phyloP scores from a whole-genome alignment of 2,329 filamentous ascomycete species.

The Apiospora arundinis region DNA sequence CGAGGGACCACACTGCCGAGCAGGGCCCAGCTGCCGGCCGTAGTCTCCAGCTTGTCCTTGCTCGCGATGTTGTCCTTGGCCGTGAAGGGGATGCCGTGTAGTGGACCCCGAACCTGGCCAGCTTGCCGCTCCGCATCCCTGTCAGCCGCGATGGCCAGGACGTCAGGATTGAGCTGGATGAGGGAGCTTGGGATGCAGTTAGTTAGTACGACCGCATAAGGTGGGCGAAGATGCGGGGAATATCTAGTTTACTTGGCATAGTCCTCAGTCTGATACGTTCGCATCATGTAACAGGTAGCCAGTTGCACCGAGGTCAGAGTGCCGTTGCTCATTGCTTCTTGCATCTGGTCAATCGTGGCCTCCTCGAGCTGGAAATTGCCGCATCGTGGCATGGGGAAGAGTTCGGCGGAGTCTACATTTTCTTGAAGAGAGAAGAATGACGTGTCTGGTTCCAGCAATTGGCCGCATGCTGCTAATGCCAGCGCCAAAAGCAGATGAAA shows the following conservation, averaged over 20 bases:
- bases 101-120: slow-evolving; percentile 64
- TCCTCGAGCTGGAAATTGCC: slow-evolving; percentile 68
- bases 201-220: too few relatives aligned
- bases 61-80: slow-evolving; percentile 77
- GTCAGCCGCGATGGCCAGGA: slow-evolving; percentile 62
- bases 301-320: slow-evolving; percentile 64
- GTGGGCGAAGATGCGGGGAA: too few relatives aligned
- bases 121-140: slow-evolving; percentile 65
- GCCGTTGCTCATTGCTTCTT: slow-evolving; percentile 60
- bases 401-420: slow-evolving; percentile 43
- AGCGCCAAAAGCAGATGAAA: not conserved
- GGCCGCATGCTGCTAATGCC: not conserved
- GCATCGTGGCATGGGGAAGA: slow-evolving; percentile 70
- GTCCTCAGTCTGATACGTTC: slow-evolving; percentile 66
- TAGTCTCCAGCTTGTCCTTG: slow-evolving; percentile 75
- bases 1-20: slow-evolving; percentile 69
- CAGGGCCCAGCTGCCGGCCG: slow-evolving; percentile 66
- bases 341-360: slow-evolving; percentile 72
- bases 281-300: slow-evolving; percentile 65
- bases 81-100: slow-evolving; percentile 78
- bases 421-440: slow-evolving; percentile 41
- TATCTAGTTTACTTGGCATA: slow-evolving; percentile 63
- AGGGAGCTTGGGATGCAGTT: slow-evolving; percentile 51
- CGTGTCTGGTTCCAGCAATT: not conserved
- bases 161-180: slow-evolving; percentile 73